Base-by-base conservation (phyloP, 169 alveolate species). In the Cryptosporidium viatorum region DNA sequence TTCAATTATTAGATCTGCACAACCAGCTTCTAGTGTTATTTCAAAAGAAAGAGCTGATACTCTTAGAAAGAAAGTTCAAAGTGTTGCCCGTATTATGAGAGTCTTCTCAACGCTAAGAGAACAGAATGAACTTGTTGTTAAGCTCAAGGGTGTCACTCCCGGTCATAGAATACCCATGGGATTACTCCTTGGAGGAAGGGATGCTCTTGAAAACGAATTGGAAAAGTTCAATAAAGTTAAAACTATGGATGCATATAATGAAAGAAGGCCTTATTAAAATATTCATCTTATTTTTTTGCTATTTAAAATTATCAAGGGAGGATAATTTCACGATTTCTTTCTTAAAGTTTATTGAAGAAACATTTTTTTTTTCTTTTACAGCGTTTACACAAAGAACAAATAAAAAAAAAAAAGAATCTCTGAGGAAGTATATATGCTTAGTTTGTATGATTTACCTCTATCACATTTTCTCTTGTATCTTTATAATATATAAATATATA, bases 121-220 rank as follows among this genome's bases (percentile, higher is more conserved):
- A 71, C 97, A 96, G 85, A 94, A 95, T 74, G 99, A 97, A 86
- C 85, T 94, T 29, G 93, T 98, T 23, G 94, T 97, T 51, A 94
- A 96, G 84, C 94, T 98, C 33, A 97, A 98, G 85, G 99, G 98
- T 43, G 92, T 96, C 51, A 94, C 98, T 55, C 99, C 99, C 5
- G 99, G 97, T 43, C 97, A 97, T 58, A 95, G 97, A 84, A 94
- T 97, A n/a, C 99, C 99, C 18, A 95, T 95, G 85, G 99, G 99
- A 6, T 91, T 97, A 16, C 92, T 97, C 9, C 85, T 95, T 6
- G 96, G 95, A 68, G 99, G 99, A 9, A 95, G 93, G 52, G 93
- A 94, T 35, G 98, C 98, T 0, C 93, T 96, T 29, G 95, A 92
- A 70, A 93, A 95, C 75, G 97, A 95, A 58, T 68, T 92, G 4